Evolutionary conservation across 1,284 basidiomycete genomes (phyloP), one percentile per base, ranked within the genome.

Genomic region (Austroboletus niveus): DNA sequence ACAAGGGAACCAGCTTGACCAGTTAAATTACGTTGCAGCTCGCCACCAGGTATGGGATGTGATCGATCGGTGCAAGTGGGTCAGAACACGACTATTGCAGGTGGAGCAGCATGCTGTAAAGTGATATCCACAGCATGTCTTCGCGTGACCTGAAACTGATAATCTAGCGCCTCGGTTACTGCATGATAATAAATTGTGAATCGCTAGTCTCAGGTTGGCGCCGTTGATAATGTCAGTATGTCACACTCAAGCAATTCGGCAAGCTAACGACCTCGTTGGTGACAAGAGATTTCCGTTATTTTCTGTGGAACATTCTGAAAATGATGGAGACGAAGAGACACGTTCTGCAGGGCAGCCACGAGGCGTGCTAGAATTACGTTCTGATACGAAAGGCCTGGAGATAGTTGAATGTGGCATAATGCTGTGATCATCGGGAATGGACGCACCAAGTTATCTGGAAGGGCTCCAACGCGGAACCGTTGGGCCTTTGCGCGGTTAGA

Each of bases 111-210:
- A 41, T 48, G 42, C 27, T 53, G 52, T 1, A 55, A 17, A 1
- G 51, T 17, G 36, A 52, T 42, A 32, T 65, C 40, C 29, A 58
- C 31, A 22, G 56, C 50, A 47, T 59, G 60, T 45, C 29, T 58
- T 27, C 77, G 72, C 30, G 70, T 57, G 22, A 66, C 60, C n/a
- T 62, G 60, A 20, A 81, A 75, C 56, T 87, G 80, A 4, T 53
- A 58, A 68, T 95, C 92, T 11, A 95, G 74, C 17, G 74, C 72
- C 67, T 84, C 89, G 22, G 91, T 90, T 8, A 92, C 87, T 62
- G 84, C 77, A 62, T 94, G 41, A 87, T 66, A 1, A 79, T 72
- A 39, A 89, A 58, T 63, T 87, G 79, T 11, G 66, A 40, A 29
- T 47, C 40, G 32, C 39, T 17, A 5, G 42, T n/a, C 17, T 17